phyloP scores from a whole-genome alignment of 306 rosid species.

The Sicyos baderoa region DNA sequence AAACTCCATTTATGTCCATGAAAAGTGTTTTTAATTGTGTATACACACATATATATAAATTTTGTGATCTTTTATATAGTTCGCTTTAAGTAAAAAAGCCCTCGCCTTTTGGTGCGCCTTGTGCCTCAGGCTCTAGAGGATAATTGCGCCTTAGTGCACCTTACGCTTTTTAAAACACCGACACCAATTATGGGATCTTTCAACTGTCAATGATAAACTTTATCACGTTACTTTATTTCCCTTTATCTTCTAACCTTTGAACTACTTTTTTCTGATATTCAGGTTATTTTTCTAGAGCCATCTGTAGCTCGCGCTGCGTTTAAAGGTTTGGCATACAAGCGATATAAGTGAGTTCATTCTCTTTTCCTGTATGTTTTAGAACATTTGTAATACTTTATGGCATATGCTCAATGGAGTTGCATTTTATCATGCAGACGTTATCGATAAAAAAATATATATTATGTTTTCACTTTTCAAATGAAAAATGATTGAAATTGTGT shows the following conservation, averaged over 20 bases:
- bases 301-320: slow-evolving; percentile 73
- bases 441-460: background rate
- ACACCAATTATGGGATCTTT: background rate
- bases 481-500: background rate
- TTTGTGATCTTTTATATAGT: too few relatives aligned
- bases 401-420: slow-evolving; percentile 1
- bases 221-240: background rate
- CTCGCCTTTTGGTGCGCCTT: too few relatives aligned
- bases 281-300: slow-evolving; percentile 85
- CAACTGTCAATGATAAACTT: background rate
- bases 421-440: background rate
- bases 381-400: background rate
- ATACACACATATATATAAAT: too few relatives aligned
- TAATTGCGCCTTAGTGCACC: too few relatives aligned
- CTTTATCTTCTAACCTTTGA: slow-evolving; percentile 13
- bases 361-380: background rate
- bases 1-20: too few relatives aligned
- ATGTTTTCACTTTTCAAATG: background rate
- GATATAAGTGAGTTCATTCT: slow-evolving; percentile 56
- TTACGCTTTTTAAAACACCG: too few relatives aligned
- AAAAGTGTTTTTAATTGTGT: too few relatives aligned
- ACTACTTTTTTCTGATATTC: slow-evolving; percentile 30
- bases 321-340: slow-evolving; percentile 80
- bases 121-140: too few relatives aligned
- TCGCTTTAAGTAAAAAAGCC: too few relatives aligned